Percentiles rank a stretch among this genome's conserved stretches.
phyloP scores from a whole-genome alignment of 306 rosid genomes.

The Arachis hypogaea region DNA sequence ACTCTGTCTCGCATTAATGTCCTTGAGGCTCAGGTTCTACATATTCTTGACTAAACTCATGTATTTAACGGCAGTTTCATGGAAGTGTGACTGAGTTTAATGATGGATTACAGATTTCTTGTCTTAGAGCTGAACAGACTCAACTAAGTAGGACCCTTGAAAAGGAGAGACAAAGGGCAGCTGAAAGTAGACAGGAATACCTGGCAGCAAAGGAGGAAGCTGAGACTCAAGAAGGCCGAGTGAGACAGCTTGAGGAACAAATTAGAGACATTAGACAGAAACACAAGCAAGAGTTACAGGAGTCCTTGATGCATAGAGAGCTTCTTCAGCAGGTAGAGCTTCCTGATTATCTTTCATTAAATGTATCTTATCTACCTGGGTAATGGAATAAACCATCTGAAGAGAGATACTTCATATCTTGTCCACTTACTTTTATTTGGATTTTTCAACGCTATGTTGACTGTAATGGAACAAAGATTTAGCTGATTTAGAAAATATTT shows the following conservation, averaged over 20 bases:
- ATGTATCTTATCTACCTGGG: conserved; percentile 18
- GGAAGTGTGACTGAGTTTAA: conserved; percentile 38
- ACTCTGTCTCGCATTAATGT: conserved; percentile 95
- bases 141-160: conserved; percentile 93
- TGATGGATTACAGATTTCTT: conserved; percentile 77
- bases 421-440: conserved; percentile 38
- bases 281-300: conserved; percentile 94
- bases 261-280: conserved; percentile 75
- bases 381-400: conserved; percentile 23
- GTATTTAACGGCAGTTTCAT: conserved; percentile 26
- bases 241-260: conserved; percentile 87
- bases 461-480: conserved; percentile 27
- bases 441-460: conserved; percentile 21
- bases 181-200: conserved; percentile 98
- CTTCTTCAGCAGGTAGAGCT: conserved; percentile 86
- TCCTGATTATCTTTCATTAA: conserved; percentile 29
- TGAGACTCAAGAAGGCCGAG: conserved; percentile 95
- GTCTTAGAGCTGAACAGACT: conserved; percentile 94
- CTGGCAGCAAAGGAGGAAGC: conserved; percentile 98
- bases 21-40: conserved; percentile 97
- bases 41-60: conserved; percentile 39
- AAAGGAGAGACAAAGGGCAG: conserved; percentile 97
- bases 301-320: conserved; percentile 80
- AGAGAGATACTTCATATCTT: conserved; percentile 23
- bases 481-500: conserved; percentile 30